A percentile compares a stretch with the other conserved stretches of the same genome.
Evolutionary conservation across 1,284 basidiomycete genomes (phyloP).

Genomic region (Cryptococcus sp.): DNA sequence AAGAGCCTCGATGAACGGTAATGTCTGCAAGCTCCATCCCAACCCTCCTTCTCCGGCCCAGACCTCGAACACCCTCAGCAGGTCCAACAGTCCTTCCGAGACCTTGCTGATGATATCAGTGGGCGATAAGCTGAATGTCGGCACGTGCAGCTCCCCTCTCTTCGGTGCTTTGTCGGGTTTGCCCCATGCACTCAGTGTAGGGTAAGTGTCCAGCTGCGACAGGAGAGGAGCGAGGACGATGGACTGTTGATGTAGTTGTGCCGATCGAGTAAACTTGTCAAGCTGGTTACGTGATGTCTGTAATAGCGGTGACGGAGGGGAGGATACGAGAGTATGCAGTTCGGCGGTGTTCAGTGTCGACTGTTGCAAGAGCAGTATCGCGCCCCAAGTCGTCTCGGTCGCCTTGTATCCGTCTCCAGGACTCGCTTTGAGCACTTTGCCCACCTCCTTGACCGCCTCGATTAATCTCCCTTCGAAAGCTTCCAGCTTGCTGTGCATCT

Average conservation of each 20-base stretch:
- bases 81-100: constrained; percentile 87
- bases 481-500: constrained; percentile 66
- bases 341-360: constrained; percentile 78
- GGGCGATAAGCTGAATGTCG: constrained; percentile 88
- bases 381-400: constrained; percentile 67
- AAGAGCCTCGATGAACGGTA: constrained; percentile 69
- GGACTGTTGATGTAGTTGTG: constrained; percentile 74
- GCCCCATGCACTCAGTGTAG: constrained; percentile 70
- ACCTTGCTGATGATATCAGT: constrained; percentile 85
- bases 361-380: constrained; percentile 71
- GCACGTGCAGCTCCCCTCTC: constrained; percentile 70
- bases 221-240: constrained; percentile 84
- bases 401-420: constrained; percentile 57
- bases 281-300: constrained; percentile 58
- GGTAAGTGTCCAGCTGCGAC: constrained; percentile 71
- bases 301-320: constrained; percentile 12
- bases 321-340: constrained; percentile 59
- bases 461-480: constrained; percentile 68
- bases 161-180: constrained; percentile 48
- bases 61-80: constrained; percentile 90
- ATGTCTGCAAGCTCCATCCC: constrained; percentile 80
- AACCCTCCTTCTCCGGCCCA: constrained; percentile 89
- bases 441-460: neutral
- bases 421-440: constrained; percentile 5
- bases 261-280: constrained; percentile 69